phyloP scores from a whole-genome alignment of 192 early-diverging fungal genomes.

The Endogone sp. region DNA sequence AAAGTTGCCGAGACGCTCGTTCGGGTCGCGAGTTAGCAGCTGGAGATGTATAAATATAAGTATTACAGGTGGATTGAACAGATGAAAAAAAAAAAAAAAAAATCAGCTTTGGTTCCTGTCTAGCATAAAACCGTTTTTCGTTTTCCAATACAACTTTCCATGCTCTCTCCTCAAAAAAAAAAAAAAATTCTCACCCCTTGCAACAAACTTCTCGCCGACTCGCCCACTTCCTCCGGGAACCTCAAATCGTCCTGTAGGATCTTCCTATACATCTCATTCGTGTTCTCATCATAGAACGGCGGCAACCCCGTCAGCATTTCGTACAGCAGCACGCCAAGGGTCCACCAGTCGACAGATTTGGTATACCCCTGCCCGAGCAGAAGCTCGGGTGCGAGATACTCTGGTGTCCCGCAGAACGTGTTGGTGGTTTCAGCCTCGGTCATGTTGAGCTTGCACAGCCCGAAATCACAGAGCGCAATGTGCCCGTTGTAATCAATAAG shows the following conservation, averaged over 20 bases:
- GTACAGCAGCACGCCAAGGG: conserved; percentile 86
- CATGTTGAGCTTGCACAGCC: conserved; percentile 93
- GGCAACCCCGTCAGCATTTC: conserved; percentile 88
- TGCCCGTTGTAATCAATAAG: conserved; percentile 92
- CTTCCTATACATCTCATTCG: conserved; percentile 93
- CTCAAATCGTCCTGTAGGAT: conserved; percentile 88
- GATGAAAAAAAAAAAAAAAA: too few relatives aligned
- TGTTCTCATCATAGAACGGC: conserved; percentile 93
- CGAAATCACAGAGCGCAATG: conserved; percentile 93
- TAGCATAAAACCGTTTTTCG: too few relatives aligned
- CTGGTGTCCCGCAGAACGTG: conserved; percentile 98
- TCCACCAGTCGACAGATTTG: conserved; percentile 98
- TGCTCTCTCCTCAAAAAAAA: too few relatives aligned
- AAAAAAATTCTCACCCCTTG: conserved; percentile 39
- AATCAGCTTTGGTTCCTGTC: too few relatives aligned
- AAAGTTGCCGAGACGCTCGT: conserved; percentile 77
- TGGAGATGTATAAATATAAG: conserved; percentile 13
- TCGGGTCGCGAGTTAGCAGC: conserved; percentile 78
- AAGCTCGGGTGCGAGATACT: conserved; percentile 94
- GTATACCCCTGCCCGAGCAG: conserved; percentile 83
- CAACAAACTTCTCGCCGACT: conserved; percentile 61
- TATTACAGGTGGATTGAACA: not conserved
- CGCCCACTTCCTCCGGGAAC: conserved; percentile 72
- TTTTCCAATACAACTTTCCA: conserved; percentile 10
- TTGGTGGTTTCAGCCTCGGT: conserved; percentile 88